Conservation (phyloP, 2,329 filamentous ascomycete genomes). For the Cercospora sesami region DNA sequence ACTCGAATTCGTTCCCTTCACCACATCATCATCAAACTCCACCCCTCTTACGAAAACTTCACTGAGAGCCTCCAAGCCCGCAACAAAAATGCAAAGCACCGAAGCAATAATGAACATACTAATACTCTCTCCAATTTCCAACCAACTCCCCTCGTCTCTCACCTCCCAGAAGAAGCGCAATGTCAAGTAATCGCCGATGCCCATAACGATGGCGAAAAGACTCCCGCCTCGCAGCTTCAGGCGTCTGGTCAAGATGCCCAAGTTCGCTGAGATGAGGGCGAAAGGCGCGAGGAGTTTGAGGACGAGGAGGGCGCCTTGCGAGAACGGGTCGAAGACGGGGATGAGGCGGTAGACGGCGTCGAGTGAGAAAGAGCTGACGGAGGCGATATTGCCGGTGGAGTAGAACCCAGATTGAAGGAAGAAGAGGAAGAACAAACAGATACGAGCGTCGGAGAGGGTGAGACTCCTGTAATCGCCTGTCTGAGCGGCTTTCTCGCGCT, state of each 20-base stretch:
- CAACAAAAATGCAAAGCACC: conserved; percentile 85
- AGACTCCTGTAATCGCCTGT: conserved; percentile 62
- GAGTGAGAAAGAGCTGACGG: conserved; percentile 86
- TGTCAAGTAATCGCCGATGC: conserved; percentile 84
- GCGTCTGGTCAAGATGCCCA: conserved; percentile 86
- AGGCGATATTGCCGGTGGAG: conserved; percentile 93
- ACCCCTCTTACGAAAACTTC: conserved; percentile 79
- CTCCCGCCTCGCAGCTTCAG: conserved; percentile 83
- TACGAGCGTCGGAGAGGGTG: conserved; percentile 77
- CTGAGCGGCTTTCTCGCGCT: conserved; percentile 37
- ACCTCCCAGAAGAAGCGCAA: conserved; percentile 98
- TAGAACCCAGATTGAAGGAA: conserved; percentile 95
- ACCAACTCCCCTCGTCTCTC: conserved; percentile 91
- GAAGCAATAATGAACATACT: conserved; percentile 94
- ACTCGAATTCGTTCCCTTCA: neutral
- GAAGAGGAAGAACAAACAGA: conserved; percentile 92
- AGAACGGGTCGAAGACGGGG: conserved; percentile 91
- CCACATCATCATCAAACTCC: conserved; percentile 55
- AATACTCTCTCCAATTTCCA: conserved; percentile 96
- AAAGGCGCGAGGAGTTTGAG: conserved; percentile 93
- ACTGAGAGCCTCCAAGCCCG: conserved; percentile 80
- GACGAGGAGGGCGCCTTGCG: conserved; percentile 80
- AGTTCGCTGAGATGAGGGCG: conserved; percentile 83
- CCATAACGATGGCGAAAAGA: conserved; percentile 93
- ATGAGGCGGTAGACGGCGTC: conserved; percentile 86